Evolutionary conservation across 1,284 basidiomycete species (phyloP).

Genomic region (Pseudozyma pruni): DNA sequence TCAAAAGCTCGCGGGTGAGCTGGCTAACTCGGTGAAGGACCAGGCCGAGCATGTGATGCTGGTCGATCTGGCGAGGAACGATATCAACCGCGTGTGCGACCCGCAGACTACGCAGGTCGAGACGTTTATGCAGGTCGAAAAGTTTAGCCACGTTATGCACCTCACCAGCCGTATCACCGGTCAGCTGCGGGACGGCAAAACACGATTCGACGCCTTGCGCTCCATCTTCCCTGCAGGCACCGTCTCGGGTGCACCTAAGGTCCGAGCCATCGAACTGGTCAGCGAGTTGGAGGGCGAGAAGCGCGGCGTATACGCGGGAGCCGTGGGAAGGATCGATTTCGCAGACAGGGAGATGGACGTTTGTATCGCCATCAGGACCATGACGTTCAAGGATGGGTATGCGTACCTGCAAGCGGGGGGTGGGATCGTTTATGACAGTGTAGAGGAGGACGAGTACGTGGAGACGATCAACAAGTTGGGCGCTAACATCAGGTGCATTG

Average conservation of each 20-base stretch:
- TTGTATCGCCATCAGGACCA: constrained; percentile 98
- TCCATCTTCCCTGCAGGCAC: constrained; percentile 99
- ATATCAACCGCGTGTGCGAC: constrained; percentile 96
- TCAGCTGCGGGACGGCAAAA: constrained; percentile 81
- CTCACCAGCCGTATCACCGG: constrained; percentile 96
- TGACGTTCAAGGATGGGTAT: constrained; percentile 92
- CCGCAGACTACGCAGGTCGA: constrained; percentile 96
- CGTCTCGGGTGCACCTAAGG: constrained; percentile 98
- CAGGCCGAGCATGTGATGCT: constrained; percentile 99
- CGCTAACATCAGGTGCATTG: constrained; percentile 85
- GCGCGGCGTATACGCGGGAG: constrained; percentile 95
- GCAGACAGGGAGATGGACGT: constrained; percentile 95
- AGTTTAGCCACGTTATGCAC: constrained; percentile 98
- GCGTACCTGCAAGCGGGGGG: constrained; percentile 93
- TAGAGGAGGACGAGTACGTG: constrained; percentile 94
- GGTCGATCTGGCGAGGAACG: constrained; percentile 97
- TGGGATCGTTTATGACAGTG: constrained; percentile 96
- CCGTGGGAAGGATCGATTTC: constrained; percentile 96
- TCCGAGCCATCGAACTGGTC: constrained; percentile 96
- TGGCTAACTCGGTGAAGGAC: constrained; percentile 89
- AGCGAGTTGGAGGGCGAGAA: constrained; percentile 87
- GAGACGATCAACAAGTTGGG: constrained; percentile 96
- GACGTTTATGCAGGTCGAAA: constrained; percentile 91
- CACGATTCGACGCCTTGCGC: constrained; percentile 95
- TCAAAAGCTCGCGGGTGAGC: constrained; percentile 77